Evolutionary conservation across 331 rosid species (phyloP).

Genomic region (Pyracantha coccinea): DNA sequence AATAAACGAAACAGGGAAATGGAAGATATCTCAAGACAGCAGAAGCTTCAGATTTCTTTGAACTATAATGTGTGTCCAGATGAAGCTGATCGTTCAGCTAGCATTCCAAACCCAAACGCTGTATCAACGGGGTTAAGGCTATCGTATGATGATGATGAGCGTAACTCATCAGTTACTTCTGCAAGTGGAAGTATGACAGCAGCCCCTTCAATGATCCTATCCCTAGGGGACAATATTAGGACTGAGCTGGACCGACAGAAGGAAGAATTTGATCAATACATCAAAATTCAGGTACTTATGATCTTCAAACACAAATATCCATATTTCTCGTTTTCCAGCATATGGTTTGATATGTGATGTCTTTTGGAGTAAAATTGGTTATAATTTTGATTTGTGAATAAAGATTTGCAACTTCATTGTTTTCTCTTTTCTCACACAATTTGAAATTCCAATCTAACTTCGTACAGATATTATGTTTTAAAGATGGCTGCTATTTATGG

Average conservation of each 20-base stretch:
- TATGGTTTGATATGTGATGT: background rate
- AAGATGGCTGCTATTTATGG: background rate
- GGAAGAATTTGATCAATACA: conserved; percentile 69
- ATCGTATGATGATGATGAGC: conserved; percentile 90
- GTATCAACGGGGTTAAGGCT: conserved; percentile 90
- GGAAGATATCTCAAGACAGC: conserved; percentile 68
- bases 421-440: too few species aligned
- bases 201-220: conserved; percentile 51
- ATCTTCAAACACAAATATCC: background rate
- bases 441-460: too few species aligned
- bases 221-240: conserved; percentile 60
- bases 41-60: conserved; percentile 77
- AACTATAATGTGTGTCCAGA: conserved; percentile 62
- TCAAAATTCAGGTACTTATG: conserved; percentile 66
- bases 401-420: background rate
- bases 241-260: conserved; percentile 78
- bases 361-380: background rate
- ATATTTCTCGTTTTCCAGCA: background rate
- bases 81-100: conserved; percentile 57
- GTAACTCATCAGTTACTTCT: conserved; percentile 80
- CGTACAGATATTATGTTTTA: background rate
- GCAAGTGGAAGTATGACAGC: conserved; percentile 79
- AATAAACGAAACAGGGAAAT: conserved; percentile 55
- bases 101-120: conserved; percentile 63
- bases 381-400: background rate